Evolutionary conservation across 257 asterid species (phyloP), one percentile per base, ranked within the genome.

Genomic region (Solanum tarapatanum): DNA sequence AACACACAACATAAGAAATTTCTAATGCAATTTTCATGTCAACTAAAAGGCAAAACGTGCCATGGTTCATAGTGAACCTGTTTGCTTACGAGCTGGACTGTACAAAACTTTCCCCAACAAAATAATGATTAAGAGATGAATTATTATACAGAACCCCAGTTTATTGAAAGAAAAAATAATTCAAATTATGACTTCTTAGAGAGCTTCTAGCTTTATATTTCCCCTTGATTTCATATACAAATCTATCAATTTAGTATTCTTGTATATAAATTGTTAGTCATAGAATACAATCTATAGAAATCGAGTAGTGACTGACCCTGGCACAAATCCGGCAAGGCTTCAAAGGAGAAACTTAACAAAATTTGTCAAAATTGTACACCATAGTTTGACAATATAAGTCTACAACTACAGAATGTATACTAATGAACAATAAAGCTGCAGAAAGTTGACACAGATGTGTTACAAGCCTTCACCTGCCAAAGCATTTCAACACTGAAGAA

Each of bases 401-500:
- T n/a, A 39, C 35, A n/a, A 79, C 85, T 28, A 82, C n/a, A 82
- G 85, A 80, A 80, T 48, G 68, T 80, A 45, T 79, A 28, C 85
- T 43, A 45, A 14, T 80, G 41, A 45, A 45, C 85, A 28, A 51
- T 45, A 82, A 82, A 9, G 3, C 43, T 82, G 69, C 68, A 43
- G 85, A 82, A 9, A 82, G 23, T 82, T 48, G 11, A 82, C 43
- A 45, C 69, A 8, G 30, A 3, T 23, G 14, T 16, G 69, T 51
- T 82, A 82, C 60, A 45, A 48, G 41, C 19, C 39, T 48, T 95
- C 94, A 95, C 89, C 97, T 92, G 86, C 98, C 99, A 79, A 96
- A 93, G 92, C 97, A 94, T 90, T 87, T 94, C 89, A 92, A 36
- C 32, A 95, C 39, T 26, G 98, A 89, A 62, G 98, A 93, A 28